These are phyloP conservation scores for Liquidambar formosana DNA, from an alignment of 164 flowering plant genomes.

Conservation along the genomic window DNA sequence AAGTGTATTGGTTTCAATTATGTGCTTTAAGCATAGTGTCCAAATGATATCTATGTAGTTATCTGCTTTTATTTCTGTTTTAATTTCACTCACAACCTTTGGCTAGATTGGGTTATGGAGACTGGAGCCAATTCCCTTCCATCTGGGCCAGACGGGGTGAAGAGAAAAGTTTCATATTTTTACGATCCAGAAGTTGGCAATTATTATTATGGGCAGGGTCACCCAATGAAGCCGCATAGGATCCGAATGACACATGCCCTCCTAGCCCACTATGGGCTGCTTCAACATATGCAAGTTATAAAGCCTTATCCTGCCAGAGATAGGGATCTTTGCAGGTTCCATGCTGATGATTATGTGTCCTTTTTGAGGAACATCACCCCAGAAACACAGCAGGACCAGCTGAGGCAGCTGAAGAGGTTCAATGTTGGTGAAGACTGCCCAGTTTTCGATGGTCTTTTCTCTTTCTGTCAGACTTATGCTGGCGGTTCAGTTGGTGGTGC, in stretches of 20 bases:
- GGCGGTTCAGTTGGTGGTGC: slow-evolving; percentile 17
- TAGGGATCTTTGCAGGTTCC: slow-evolving; percentile 18
- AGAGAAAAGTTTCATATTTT: slow-evolving; percentile 28
- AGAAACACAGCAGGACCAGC: slow-evolving; percentile 13
- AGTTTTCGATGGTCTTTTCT: slow-evolving; percentile 8
- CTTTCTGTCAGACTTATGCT: slow-evolving; percentile 22
- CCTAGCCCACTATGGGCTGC: slow-evolving; percentile 5
- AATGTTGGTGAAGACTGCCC: slow-evolving; percentile 18
- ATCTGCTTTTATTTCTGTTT: no score
- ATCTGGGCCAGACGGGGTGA: slow-evolving; percentile 27
- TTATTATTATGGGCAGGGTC: slow-evolving; percentile 28
- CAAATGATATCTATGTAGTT: no score
- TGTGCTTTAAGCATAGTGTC: no score
- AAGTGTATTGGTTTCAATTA: no score
- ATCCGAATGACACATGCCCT: slow-evolving; percentile 10
- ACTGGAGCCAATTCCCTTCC: slow-evolving; percentile 19
- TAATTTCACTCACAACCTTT: no score
- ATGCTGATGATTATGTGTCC: slow-evolving; percentile 11
- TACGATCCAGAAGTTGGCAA: slow-evolving; percentile 28
- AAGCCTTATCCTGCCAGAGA: slow-evolving; percentile 18
- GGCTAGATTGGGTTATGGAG: background rate
- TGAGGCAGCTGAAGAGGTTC: slow-evolving; percentile 19
- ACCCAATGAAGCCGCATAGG: slow-evolving; percentile 25
- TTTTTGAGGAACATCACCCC: slow-evolving; percentile 7
- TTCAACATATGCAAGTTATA: slow-evolving; percentile 17